Evolutionary conservation across 192 early-diverging fungal species (phyloP).

Genomic region (Umbelopsis vinacea): DNA sequence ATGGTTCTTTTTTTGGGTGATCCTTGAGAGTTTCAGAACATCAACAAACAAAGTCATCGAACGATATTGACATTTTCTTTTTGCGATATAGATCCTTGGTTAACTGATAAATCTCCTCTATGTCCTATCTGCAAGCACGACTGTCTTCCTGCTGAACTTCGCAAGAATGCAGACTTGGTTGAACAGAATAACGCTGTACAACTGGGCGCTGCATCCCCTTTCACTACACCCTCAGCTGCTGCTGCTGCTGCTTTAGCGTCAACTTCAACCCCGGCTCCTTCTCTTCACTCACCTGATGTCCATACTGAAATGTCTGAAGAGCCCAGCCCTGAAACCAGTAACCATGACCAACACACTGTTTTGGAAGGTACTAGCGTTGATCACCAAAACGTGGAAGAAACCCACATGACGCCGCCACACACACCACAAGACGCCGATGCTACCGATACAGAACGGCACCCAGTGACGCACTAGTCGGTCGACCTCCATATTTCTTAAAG

Average conservation of each 20-base stretch:
- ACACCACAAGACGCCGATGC: neutral
- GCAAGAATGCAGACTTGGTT: conserved; percentile 1
- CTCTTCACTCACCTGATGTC: neutral
- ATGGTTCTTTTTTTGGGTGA: neutral
- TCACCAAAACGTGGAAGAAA: neutral
- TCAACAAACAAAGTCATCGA: no score
- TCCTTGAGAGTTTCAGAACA: no score
- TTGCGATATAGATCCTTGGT: conserved; percentile 34
- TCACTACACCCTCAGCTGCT: neutral
- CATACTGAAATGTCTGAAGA: neutral
- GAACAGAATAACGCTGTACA: neutral
- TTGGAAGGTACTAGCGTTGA: neutral
- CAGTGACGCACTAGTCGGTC: no score
- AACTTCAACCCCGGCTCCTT: neutral
- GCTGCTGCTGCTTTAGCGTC: conserved; percentile 1
- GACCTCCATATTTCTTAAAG: no score
- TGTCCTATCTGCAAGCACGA: conserved; percentile 42
- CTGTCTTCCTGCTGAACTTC: conserved; percentile 25
- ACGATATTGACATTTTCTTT: neutral
- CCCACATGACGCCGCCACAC: neutral
- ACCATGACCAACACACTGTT: neutral
- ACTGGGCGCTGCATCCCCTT: neutral
- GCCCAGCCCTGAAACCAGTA: neutral
- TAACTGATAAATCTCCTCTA: conserved; percentile 36
- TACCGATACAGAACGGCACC: no score